Evolutionary conservation across 2,329 filamentous ascomycete species (phyloP), one percentile per base, ranked within the genome.

Genomic region (Neopestalotiopsis sp.): DNA sequence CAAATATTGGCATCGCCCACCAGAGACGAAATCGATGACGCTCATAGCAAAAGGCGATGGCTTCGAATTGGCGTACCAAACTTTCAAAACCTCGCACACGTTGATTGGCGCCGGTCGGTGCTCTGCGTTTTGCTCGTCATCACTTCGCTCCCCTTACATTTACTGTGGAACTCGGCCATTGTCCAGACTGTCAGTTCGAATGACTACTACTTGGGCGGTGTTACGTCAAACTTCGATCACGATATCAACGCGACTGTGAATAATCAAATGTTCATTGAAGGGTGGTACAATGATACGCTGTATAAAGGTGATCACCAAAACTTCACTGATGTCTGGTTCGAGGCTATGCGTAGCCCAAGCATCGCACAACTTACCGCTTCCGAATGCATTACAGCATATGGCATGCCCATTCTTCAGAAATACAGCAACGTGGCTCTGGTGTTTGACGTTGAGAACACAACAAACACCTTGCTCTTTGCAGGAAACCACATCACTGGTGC

Each of bases 101-200:
- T 65, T 20, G 61, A 63, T 3, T 45, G 61, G 45, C n/a, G n/a
- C 3, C 45, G 67, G 53, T 20, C 49, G 4, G 61, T 58, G 0
- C 34, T 65, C 7, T 65, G 67, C n/a, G 9, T 64, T 5, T 5
- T 68, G n/a, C 38, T 68, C 28, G 40, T 28, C 1, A 17, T 61
- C 1, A 49, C 40, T 14, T 64, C 67, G 1, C 32, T 68, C 0
- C 67, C 67, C 28, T 14, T 68, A 61, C 67, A 68, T 38, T 14
- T 68, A 7, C 5, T 68, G 20, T 68, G 67, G 67, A 68, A 68
- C 42, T 56, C 67, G 45, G 61, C 61, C n/a, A 24, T 68, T 28
- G 61, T 65, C 32, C 45, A 68, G 32, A 68, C 67, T 24, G 49
- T 65, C 30, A 59, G 67, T 30, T 56, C 61, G 32, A 59, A 65